Percentiles rank a stretch among this genome's conserved stretches.
phyloP scores from a whole-genome alignment of 2,329 filamentous ascomycete species.

The Daldinia eschscholtzii region DNA sequence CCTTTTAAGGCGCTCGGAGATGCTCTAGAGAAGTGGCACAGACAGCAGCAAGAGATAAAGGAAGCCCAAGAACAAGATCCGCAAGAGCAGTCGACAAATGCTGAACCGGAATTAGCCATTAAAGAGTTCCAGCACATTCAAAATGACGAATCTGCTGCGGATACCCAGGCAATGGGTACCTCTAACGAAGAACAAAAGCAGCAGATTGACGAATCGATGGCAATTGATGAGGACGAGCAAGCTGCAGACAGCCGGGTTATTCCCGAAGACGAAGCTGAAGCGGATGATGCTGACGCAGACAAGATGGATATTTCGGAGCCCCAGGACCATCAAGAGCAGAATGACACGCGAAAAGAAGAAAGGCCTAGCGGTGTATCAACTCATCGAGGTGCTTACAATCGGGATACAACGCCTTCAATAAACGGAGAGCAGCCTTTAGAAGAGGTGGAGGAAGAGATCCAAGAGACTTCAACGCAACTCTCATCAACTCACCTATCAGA shows the following conservation, averaged over 20 bases:
- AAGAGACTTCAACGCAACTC: conserved; percentile 72
- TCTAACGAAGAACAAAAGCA: conserved; percentile 89
- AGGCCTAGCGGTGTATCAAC: conserved; percentile 71
- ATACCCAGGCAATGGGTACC: conserved; percentile 90
- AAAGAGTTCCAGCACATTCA: conserved; percentile 95
- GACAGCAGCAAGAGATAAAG: conserved; percentile 85
- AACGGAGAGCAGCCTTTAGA: conserved; percentile 56
- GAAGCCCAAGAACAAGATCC: conserved; percentile 68
- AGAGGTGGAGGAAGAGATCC: conserved; percentile 62
- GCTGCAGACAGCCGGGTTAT: conserved; percentile 62
- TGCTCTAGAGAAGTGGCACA: conserved; percentile 91
- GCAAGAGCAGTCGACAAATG: conserved; percentile 64
- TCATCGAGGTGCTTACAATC: conserved; percentile 69
- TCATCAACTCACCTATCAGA: conserved; percentile 78
- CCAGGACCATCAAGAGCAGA: conserved; percentile 56
- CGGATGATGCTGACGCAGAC: conserved; percentile 63
- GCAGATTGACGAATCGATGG: conserved; percentile 89
- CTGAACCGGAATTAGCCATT: conserved; percentile 66
- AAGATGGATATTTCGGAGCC: conserved; percentile 60
- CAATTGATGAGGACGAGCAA: conserved; percentile 78
- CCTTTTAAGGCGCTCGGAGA: conserved; percentile 96
- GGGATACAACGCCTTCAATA: conserved; percentile 58
- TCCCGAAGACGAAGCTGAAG: conserved; percentile 63
- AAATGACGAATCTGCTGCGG: conserved; percentile 83
- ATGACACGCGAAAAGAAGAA: conserved; percentile 65